Evolutionary conservation across 192 early-diverging fungal genomes (phyloP).

Genomic region (Umbelopsis ramanniana): DNA sequence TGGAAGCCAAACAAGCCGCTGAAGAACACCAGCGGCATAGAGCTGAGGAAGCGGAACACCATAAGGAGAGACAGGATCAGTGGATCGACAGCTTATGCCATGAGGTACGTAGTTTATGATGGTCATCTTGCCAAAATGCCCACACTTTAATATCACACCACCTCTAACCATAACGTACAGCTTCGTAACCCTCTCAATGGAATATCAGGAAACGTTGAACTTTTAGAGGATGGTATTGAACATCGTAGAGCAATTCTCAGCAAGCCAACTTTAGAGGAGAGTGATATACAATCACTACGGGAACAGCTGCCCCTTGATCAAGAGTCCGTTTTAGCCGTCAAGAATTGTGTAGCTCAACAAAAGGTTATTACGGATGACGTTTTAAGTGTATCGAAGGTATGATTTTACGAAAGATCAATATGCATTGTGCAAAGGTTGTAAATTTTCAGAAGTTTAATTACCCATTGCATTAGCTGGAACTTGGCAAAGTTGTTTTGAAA

Average conservation of each 20-base stretch:
- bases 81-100: slow-evolving; percentile 27
- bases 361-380: slow-evolving; percentile 62
- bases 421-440: background rate
- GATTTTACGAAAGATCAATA: background rate
- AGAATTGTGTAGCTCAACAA: slow-evolving; percentile 30
- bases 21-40: slow-evolving; percentile 29
- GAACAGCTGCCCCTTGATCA: slow-evolving; percentile 8
- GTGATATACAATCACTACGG: background rate
- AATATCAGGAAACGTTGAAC: slow-evolving; percentile 6
- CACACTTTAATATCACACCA: background rate
- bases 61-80: slow-evolving; percentile 31
- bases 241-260: background rate
- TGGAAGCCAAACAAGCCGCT: slow-evolving; percentile 30
- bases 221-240: slow-evolving; percentile 17
- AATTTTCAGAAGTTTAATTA: background rate
- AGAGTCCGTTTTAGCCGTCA: slow-evolving; percentile 30
- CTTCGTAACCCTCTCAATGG: slow-evolving; percentile 32
- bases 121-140: background rate
- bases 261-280: background rate
- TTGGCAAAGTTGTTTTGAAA: slow-evolving; percentile 56
- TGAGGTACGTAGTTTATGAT: background rate
- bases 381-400: slow-evolving; percentile 58
- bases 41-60: slow-evolving; percentile 30
- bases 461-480: slow-evolving; percentile 47
- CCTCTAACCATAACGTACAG: background rate